Conservation (phyloP, 2,329 filamentous ascomycete genomes). For the Colletotrichum sansevieriae region DNA sequence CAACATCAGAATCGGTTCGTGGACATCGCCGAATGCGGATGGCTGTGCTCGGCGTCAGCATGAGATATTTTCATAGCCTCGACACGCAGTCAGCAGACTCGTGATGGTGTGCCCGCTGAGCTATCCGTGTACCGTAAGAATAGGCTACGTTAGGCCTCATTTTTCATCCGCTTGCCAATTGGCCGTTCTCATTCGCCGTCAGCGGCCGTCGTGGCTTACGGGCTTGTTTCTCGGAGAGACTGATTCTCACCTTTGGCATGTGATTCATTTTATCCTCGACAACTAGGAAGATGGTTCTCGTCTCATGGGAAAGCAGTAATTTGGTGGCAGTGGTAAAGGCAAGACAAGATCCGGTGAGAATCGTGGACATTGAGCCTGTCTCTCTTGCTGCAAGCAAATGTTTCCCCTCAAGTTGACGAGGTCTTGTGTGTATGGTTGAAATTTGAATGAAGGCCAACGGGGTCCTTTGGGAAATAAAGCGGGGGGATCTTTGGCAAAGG, state of each 20-base stretch:
- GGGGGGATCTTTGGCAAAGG: neutral
- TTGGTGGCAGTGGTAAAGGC: neutral
- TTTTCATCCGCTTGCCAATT: neutral
- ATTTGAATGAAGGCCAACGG: neutral
- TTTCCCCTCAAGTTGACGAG: neutral
- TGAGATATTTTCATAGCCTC: neutral
- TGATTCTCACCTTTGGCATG: constrained; percentile 20
- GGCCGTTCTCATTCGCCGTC: neutral
- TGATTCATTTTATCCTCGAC: neutral
- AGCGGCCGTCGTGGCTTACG: constrained; percentile 2
- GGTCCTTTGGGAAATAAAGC: neutral
- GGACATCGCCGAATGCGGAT: constrained; percentile 3
- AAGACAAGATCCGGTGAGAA: neutral
- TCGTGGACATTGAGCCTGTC: neutral
- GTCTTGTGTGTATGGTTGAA: neutral
- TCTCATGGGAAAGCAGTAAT: neutral
- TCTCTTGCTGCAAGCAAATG: neutral
- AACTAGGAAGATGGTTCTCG: neutral
- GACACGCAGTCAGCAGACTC: neutral
- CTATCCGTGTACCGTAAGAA: neutral
- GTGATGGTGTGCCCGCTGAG: constrained; percentile 7
- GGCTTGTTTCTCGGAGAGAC: constrained; percentile 10
- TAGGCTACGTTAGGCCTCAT: neutral
- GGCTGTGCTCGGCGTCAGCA: constrained; percentile 13
- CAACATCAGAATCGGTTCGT: neutral